Evolutionary conservation across 805 yeast species (phyloP).

Genomic region (Lipomyces mesembrius): DNA sequence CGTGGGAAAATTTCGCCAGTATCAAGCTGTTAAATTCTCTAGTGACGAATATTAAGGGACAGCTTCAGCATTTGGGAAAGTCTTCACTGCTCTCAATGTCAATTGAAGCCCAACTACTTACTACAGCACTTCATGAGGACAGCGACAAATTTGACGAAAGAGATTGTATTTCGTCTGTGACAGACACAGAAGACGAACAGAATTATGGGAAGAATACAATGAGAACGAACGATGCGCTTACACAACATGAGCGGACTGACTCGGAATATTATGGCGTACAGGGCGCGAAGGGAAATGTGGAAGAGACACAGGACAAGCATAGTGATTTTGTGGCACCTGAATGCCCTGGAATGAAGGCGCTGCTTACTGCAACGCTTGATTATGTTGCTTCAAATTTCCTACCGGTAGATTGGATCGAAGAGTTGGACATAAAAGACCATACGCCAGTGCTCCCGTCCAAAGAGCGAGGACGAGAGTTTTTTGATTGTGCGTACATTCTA

Average conservation of each 20-base stretch:
- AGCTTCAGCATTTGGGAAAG: constrained; percentile 23
- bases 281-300: not conserved
- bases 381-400: constrained; percentile 24
- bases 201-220: not conserved
- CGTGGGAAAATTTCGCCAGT: not conserved
- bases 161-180: not conserved
- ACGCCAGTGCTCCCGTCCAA: constrained; percentile 3
- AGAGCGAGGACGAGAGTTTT: constrained; percentile 3
- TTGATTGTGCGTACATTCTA: constrained; percentile 14
- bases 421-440: constrained; percentile 9
- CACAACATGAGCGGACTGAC: not conserved
- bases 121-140: constrained; percentile 14
- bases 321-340: not conserved
- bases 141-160: not conserved
- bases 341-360: constrained; percentile 14
- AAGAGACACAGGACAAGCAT: not conserved
- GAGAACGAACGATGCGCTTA: not conserved
- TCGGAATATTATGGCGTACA: not conserved
- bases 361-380: constrained; percentile 22
- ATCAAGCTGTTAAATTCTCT: constrained; percentile 12
- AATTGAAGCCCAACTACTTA: constrained; percentile 24
- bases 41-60: constrained; percentile 21
- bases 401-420: constrained; percentile 21
- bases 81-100: constrained; percentile 32
- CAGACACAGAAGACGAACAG: not conserved